phyloP scores from a whole-genome alignment of 805 yeast species.

The Pichia pseudocactophila region DNA sequence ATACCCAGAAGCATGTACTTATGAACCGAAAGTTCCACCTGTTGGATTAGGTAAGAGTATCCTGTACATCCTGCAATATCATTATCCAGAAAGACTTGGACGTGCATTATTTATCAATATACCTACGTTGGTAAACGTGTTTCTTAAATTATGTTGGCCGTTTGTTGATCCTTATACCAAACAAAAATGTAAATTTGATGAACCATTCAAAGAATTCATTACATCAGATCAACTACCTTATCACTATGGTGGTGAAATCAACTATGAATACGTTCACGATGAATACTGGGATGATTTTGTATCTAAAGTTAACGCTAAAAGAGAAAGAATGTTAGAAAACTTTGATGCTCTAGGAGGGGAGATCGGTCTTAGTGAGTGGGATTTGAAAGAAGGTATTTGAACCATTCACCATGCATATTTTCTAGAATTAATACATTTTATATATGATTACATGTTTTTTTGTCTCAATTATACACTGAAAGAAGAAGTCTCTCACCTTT shows the following conservation, averaged over 20 bases:
- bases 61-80: slow-evolving; percentile 84
- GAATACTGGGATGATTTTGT: slow-evolving; percentile 73
- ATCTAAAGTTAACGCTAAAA: slow-evolving; percentile 48
- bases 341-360: slow-evolving; percentile 63
- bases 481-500: not conserved
- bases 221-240: slow-evolving; percentile 72
- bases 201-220: slow-evolving; percentile 78
- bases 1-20: slow-evolving; percentile 40
- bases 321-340: slow-evolving; percentile 49
- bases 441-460: not conserved
- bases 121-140: slow-evolving; percentile 93
- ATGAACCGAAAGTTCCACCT: slow-evolving; percentile 53
- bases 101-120: slow-evolving; percentile 85
- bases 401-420: not conserved
- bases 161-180: slow-evolving; percentile 93
- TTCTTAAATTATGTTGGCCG: slow-evolving; percentile 86
- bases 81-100: slow-evolving; percentile 94
- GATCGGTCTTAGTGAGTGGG: slow-evolving; percentile 77
- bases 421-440: not conserved
- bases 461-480: not conserved
- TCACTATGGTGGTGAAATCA: slow-evolving; percentile 76
- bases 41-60: slow-evolving; percentile 84
- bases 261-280: slow-evolving; percentile 75
- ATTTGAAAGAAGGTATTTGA: slow-evolving; percentile 44
- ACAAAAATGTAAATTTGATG: slow-evolving; percentile 85